Evolutionary conservation across 1,139 yeast genomes (phyloP).

Genomic region (Magnusiomyces fungicola): DNA sequence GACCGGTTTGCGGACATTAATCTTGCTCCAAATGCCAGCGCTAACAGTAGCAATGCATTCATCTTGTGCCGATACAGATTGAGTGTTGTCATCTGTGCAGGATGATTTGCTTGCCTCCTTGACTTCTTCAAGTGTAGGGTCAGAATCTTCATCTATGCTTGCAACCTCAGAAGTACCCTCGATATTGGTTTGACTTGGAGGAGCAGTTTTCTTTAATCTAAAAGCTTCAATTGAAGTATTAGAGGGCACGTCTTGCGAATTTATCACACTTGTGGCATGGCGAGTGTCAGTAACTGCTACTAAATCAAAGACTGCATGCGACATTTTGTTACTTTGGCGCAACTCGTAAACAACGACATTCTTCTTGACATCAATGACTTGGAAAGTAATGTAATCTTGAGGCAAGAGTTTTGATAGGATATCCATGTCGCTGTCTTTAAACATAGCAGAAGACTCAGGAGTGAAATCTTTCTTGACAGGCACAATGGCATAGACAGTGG

Average conservation of each 20-base stretch:
- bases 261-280: no score
- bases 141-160: no score
- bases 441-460: not conserved
- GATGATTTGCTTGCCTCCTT: not conserved
- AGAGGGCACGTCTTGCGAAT: no score
- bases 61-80: not conserved
- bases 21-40: slow-evolving; percentile 55
- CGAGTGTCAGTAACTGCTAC: no score
- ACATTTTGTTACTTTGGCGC: slow-evolving; percentile 2
- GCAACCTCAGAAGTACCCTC: no score
- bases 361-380: not conserved
- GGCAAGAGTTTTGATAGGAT: not conserved
- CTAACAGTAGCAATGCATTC: slow-evolving; percentile 53
- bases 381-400: not conserved
- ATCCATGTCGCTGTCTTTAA: not conserved
- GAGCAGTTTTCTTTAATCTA: no score
- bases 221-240: no score
- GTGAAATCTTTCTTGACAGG: slow-evolving; percentile 24
- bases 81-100: not conserved
- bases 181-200: no score
- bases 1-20: slow-evolving; percentile 42
- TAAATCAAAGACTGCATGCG: slow-evolving; percentile 10
- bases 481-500: slow-evolving; percentile 45
- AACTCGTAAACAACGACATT: not conserved
- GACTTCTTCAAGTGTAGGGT: no score